Percentiles rank a stretch among this genome's conserved stretches.
These are phyloP conservation scores for Mallotus repandus DNA, from an alignment of 441 rosid genomes.

Conservation along the genomic window DNA sequence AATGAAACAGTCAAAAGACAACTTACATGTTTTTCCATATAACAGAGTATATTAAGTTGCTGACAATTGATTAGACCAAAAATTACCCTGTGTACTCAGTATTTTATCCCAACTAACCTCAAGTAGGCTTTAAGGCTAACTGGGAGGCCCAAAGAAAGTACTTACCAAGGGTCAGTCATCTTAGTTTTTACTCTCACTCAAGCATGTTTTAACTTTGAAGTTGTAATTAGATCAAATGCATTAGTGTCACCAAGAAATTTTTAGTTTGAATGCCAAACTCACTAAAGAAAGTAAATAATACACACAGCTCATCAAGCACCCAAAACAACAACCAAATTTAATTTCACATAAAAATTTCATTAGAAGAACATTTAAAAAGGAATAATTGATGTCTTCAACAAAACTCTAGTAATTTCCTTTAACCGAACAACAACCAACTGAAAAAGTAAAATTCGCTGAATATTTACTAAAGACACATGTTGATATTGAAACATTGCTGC, in stretches of 20 bases:
- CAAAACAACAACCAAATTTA: not conserved
- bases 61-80: not conserved
- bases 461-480: not conserved
- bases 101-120: not conserved
- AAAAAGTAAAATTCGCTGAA: not conserved
- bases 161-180: too few species aligned
- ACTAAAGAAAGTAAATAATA: not conserved
- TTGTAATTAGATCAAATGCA: too few species aligned
- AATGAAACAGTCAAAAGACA: not conserved
- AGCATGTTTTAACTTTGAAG: too few species aligned
- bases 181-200: too few species aligned
- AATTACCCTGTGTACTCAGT: not conserved
- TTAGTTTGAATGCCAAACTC: not conserved
- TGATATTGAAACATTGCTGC: not conserved
- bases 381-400: not conserved
- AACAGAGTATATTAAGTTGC: not conserved
- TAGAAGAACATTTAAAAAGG: not conserved
- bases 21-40: not conserved
- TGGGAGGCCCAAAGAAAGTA: too few species aligned
- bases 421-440: not conserved
- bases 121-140: not conserved
- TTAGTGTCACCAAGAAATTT: not conserved
- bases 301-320: not conserved
- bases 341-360: slow-evolving; percentile 1
- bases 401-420: not conserved